Conservation (phyloP, 371 early-diverging fungal genomes). For the Smittium culicis region DNA sequence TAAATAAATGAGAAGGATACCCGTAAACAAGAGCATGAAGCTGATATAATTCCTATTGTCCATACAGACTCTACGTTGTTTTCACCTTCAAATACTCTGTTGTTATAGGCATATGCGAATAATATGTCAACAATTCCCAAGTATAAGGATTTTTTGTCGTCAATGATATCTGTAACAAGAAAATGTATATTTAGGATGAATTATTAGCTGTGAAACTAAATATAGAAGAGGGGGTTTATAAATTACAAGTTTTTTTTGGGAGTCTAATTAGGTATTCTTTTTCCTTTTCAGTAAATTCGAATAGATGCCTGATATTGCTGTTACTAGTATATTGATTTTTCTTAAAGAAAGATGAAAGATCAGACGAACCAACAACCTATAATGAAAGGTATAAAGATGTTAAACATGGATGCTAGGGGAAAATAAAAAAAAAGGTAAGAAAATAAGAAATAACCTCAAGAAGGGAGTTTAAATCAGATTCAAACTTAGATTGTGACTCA, state of each 20-base stretch:
- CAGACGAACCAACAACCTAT: no score
- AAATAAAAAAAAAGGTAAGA: no score
- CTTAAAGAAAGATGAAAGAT: no score
- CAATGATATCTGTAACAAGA: conserved; percentile 37
- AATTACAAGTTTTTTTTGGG: conserved; percentile 27
- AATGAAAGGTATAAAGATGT: no score
- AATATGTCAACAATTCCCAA: conserved; percentile 79
- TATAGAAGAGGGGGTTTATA: background rate
- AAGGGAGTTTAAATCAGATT: no score
- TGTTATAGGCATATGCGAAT: conserved; percentile 79
- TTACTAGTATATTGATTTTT: no score
- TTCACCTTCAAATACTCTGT: conserved; percentile 73
- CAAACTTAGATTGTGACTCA: no score
- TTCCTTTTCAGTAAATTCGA: conserved; percentile 52
- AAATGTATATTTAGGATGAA: background rate
- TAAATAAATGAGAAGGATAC: conserved; percentile 30
- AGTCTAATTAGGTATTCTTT: conserved; percentile 54
- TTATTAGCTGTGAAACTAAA: background rate
- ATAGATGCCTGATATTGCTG: background rate
- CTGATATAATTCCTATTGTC: conserved; percentile 74
- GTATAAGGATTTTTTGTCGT: conserved; percentile 51
- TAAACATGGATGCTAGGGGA: no score
- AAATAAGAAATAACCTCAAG: no score
- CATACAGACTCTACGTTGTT: conserved; percentile 77
- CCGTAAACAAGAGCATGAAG: conserved; percentile 66